A percentile compares a stretch with the other conserved stretches of the same genome.
Conservation (phyloP, 805 yeast genomes). For the Jamesozyma gamospora region DNA sequence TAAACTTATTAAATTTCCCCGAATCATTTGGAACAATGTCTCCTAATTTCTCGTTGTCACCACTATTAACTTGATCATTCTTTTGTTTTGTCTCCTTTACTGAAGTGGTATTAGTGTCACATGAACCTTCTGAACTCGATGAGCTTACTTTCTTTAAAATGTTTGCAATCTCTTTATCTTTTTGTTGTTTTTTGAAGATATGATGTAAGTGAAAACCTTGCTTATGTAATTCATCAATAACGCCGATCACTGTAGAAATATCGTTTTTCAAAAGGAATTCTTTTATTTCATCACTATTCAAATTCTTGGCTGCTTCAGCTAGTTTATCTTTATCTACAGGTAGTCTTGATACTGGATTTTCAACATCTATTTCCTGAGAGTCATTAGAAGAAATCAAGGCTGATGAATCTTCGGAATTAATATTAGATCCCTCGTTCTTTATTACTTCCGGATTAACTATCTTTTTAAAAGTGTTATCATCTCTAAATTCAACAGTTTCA, state of each 20-base stretch:
- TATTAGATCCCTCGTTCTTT: background rate
- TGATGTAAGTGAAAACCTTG: slow-evolving; percentile 34
- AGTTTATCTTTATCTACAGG: slow-evolving; percentile 17
- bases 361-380: too few relatives aligned
- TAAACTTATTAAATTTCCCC: slow-evolving; percentile 1
- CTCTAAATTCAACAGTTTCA: slow-evolving; percentile 24
- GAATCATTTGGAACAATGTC: slow-evolving; percentile 2
- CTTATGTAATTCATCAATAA: slow-evolving; percentile 32
- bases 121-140: background rate
- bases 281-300: slow-evolving; percentile 31
- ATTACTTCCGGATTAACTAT: slow-evolving; percentile 5
- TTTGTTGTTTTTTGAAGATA: slow-evolving; percentile 22
- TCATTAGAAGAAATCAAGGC: background rate
- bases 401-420: background rate
- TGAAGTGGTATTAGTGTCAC: background rate
- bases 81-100: background rate
- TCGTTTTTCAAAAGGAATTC: slow-evolving; percentile 32
- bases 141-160: background rate
- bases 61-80: slow-evolving; percentile 2
- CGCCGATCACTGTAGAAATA: slow-evolving; percentile 30
- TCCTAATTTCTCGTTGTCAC: background rate
- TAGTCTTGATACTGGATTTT: background rate
- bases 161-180: slow-evolving; percentile 1
- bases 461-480: slow-evolving; percentile 2
- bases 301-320: slow-evolving; percentile 22